Evolutionary conservation across 352 stramenopile species (phyloP).

Genomic region (Phytophthora fragariaefolia): DNA sequence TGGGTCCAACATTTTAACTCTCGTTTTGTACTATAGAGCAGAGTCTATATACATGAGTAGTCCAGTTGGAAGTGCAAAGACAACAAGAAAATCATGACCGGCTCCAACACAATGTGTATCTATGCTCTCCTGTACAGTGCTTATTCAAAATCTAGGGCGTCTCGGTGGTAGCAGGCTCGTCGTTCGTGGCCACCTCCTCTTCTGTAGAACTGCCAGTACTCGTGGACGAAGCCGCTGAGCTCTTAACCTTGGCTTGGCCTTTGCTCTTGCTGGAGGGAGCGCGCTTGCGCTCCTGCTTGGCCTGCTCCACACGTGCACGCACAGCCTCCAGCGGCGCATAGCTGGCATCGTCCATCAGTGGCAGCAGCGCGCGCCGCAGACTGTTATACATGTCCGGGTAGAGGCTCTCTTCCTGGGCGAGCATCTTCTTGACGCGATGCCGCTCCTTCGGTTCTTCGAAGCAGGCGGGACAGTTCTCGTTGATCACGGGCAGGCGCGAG

Average conservation of each 20-base stretch:
- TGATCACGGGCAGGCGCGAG: constrained; percentile 96
- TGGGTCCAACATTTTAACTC: too few relatives aligned
- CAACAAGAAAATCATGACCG: too few relatives aligned
- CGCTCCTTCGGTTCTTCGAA: constrained; percentile 98
- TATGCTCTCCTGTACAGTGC: constrained; percentile 20
- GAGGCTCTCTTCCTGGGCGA: constrained; percentile 94
- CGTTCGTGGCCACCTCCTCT: constrained; percentile 16
- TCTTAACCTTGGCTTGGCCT: constrained; percentile 12
- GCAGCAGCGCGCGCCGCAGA: constrained; percentile 65
- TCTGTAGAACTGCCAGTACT: constrained; percentile 31
- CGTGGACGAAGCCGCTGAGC: constrained; percentile 13
- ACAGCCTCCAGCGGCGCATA: constrained; percentile 69
- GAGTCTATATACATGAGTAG: too few relatives aligned
- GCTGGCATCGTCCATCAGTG: constrained; percentile 83
- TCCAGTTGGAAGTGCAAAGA: too few relatives aligned
- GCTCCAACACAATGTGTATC: constrained; percentile 2
- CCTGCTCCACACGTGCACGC: constrained; percentile 55
- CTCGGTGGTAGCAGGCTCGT: background rate
- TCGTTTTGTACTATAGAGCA: too few relatives aligned
- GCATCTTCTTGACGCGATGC: constrained; percentile 97
- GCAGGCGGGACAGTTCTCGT: constrained; percentile 99
- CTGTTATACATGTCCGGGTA: constrained; percentile 91
- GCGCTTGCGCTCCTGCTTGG: constrained; percentile 55
- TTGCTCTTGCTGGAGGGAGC: constrained; percentile 44
- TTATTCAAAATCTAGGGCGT: constrained; percentile 8